Evolutionary conservation across 2,329 filamentous ascomycete species (phyloP).

Genomic region (Cryphonectria carpinicola): DNA sequence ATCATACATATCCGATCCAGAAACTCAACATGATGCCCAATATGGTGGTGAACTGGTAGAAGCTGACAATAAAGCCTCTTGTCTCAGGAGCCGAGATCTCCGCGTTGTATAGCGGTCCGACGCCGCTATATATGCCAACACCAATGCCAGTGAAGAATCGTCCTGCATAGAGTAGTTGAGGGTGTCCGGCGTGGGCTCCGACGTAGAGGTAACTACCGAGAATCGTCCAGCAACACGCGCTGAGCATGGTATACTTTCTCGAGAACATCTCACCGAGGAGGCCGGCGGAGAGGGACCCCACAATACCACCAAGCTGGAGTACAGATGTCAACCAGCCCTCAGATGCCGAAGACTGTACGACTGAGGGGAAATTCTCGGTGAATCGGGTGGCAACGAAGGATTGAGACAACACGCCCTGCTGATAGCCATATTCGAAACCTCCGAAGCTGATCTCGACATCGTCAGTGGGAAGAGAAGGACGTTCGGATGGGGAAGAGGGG

Average conservation of each 20-base stretch:
- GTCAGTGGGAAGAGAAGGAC: neutral
- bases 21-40: slow-evolving; percentile 58
- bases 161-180: slow-evolving; percentile 50
- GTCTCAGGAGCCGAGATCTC: slow-evolving; percentile 65
- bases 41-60: slow-evolving; percentile 67
- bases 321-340: slow-evolving; percentile 57
- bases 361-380: slow-evolving; percentile 51
- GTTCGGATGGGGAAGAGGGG: neutral
- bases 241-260: slow-evolving; percentile 57
- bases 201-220: slow-evolving; percentile 50
- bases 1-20: slow-evolving; percentile 47
- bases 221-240: slow-evolving; percentile 51
- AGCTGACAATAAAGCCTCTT: slow-evolving; percentile 66
- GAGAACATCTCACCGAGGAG: slow-evolving; percentile 54
- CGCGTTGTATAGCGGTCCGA: slow-evolving; percentile 52
- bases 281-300: slow-evolving; percentile 52
- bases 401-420: slow-evolving; percentile 58
- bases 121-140: slow-evolving; percentile 52
- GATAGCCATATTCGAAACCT: slow-evolving; percentile 57
- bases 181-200: slow-evolving; percentile 45
- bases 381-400: slow-evolving; percentile 58
- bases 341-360: slow-evolving; percentile 49
- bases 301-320: slow-evolving; percentile 54
- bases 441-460: slow-evolving; percentile 44
- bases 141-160: slow-evolving; percentile 54